These are phyloP conservation scores for Magnaporthiopsis rhizophila DNA, from an alignment of 2,329 filamentous ascomycete genomes.

Conservation along the genomic window DNA sequence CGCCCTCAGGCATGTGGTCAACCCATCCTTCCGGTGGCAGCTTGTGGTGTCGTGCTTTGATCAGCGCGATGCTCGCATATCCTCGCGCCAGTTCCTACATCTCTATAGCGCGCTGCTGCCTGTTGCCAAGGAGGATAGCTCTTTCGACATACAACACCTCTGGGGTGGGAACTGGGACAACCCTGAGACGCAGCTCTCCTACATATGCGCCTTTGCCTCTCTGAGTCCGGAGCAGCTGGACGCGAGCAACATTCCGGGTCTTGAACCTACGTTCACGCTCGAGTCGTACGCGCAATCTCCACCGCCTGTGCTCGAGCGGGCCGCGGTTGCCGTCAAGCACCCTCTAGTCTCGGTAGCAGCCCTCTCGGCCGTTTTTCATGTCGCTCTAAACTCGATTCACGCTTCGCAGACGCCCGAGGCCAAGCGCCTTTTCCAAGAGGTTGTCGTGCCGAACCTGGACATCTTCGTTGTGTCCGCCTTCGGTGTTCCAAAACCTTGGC, in stretches of 20 bases:
- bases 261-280: conserved; percentile 68
- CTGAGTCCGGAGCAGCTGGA: conserved; percentile 70
- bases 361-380: conserved; percentile 59
- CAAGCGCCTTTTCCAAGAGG: conserved; percentile 57
- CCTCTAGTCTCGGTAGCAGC: conserved; percentile 85
- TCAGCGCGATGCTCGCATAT: conserved; percentile 65
- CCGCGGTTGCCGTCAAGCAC: conserved; percentile 63
- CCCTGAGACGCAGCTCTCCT: conserved; percentile 84
- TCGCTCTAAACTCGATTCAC: conserved; percentile 52
- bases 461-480: conserved; percentile 74
- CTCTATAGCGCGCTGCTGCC: conserved; percentile 74
- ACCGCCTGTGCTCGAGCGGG: conserved; percentile 41
- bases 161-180: conserved; percentile 91
- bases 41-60: conserved; percentile 75
- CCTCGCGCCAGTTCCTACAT: conserved; percentile 70
- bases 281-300: conserved; percentile 45
- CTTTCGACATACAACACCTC: conserved; percentile 76
- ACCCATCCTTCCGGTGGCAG: conserved; percentile 59
- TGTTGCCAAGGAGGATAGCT: conserved; percentile 52
- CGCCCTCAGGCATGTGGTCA: conserved; percentile 53
- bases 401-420: conserved; percentile 57
- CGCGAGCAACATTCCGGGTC: conserved; percentile 72
- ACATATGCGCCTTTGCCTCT: conserved; percentile 79
- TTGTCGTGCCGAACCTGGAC: conserved; percentile 65
- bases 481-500: conserved; percentile 71